Percentiles rank a stretch among this genome's conserved stretches.
Evolutionary conservation across 2,329 filamentous ascomycete species (phyloP).

Genomic region (Fusarium sp.): DNA sequence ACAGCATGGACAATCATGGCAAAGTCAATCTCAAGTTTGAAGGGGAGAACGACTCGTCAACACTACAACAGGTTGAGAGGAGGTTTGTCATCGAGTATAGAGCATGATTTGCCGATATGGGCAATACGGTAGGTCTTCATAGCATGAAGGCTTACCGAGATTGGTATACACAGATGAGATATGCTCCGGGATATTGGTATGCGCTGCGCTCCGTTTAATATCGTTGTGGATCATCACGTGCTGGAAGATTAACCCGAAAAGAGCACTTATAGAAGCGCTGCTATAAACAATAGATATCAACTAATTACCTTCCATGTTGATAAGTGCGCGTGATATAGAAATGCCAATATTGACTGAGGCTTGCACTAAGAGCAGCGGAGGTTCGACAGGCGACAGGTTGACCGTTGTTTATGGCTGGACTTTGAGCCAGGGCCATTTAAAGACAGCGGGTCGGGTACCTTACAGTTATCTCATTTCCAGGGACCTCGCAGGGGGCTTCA

Average conservation of each 20-base stretch:
- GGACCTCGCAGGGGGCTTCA: constrained; percentile 35
- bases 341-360: neutral
- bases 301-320: constrained; percentile 27
- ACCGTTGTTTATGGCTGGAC: constrained; percentile 25
- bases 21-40: constrained; percentile 80
- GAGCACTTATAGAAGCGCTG: neutral
- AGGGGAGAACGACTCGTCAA: constrained; percentile 80
- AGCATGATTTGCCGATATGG: constrained; percentile 38
- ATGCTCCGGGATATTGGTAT: constrained; percentile 14
- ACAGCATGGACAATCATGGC: constrained; percentile 71
- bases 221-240: constrained; percentile 4
- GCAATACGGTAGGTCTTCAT: neutral
- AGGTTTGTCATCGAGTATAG: constrained; percentile 83
- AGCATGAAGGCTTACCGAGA: constrained; percentile 2
- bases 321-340: constrained; percentile 7
- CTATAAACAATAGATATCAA: constrained; percentile 13
- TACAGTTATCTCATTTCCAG: constrained; percentile 43
- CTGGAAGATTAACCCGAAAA: neutral
- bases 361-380: neutral
- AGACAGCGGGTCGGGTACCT: constrained; percentile 36
- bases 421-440: constrained; percentile 31
- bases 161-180: constrained; percentile 4
- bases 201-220: constrained; percentile 13
- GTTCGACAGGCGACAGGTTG: neutral
- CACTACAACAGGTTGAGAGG: constrained; percentile 80